Evolutionary conservation across 192 early-diverging fungal species (phyloP).

Genomic region (Polychytrium aggregatum): DNA sequence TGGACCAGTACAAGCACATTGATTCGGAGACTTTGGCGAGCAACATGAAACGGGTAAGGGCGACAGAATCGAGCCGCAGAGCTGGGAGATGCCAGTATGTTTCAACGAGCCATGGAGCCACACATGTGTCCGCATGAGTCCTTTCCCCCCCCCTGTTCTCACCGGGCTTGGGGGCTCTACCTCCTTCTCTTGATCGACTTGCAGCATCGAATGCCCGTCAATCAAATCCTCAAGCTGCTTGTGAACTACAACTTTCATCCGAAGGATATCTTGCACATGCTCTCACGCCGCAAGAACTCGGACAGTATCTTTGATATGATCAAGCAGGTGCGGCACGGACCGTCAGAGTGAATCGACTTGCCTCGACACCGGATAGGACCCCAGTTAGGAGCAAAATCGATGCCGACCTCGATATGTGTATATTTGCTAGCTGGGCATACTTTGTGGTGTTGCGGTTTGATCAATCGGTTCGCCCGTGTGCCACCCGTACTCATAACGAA

Average conservation of each 20-base stretch:
- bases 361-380: no score
- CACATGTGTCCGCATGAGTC: conserved; percentile 1
- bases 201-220: conserved; percentile 22
- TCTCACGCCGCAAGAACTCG: conserved; percentile 14
- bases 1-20: conserved; percentile 26
- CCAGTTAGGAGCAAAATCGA: no score
- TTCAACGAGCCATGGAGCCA: neutral
- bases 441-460: no score
- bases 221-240: conserved; percentile 29
- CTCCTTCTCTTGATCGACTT: conserved; percentile 3
- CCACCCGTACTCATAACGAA: no score
- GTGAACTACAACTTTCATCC: conserved; percentile 34
- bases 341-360: no score
- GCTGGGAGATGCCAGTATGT: neutral
- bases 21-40: conserved; percentile 16
- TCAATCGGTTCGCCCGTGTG: no score
- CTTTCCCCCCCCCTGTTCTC: neutral
- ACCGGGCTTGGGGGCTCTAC: neutral
- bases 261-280: conserved; percentile 32
- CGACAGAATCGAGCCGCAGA: neutral
- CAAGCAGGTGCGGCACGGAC: no score
- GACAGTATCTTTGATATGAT: conserved; percentile 18
- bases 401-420: no score
- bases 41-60: conserved; percentile 37
- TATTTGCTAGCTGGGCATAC: no score